Evolutionary conservation across 2,329 filamentous ascomycete genomes (phyloP).

Genomic region (Ascochyta pisi): DNA sequence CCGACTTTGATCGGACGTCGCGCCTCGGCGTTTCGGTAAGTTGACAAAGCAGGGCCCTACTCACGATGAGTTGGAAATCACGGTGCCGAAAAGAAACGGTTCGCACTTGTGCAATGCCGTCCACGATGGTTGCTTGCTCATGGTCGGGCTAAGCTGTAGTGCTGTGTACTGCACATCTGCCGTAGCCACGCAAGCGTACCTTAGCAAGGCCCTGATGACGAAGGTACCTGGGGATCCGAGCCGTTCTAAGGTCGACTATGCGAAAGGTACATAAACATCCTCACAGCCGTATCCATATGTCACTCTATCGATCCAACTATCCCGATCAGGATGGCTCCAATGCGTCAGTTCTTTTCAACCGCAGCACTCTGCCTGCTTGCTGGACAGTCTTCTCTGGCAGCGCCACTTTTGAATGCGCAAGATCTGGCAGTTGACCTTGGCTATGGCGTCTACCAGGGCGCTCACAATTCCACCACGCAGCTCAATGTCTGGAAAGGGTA

Average conservation of each 20-base stretch:
- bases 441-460: constrained; percentile 30
- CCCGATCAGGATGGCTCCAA: constrained; percentile 1
- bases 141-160: neutral
- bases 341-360: neutral
- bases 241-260: neutral
- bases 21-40: no score
- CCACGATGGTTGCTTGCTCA: neutral
- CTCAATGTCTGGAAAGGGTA: constrained; percentile 38
- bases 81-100: no score
- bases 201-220: neutral
- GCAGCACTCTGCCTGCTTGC: constrained; percentile 2
- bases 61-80: no score
- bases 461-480: constrained; percentile 20
- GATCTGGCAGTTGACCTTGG: constrained; percentile 24
- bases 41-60: no score
- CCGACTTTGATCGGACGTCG: no score
- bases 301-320: neutral
- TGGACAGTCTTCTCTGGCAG: neutral
- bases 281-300: neutral
- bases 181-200: neutral
- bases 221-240: neutral
- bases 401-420: neutral
- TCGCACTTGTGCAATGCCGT: neutral
- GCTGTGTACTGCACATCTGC: neutral
- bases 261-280: neutral